phyloP scores from a whole-genome alignment of 2,329 filamentous ascomycete species.

The Knoxdaviesia proteae region DNA sequence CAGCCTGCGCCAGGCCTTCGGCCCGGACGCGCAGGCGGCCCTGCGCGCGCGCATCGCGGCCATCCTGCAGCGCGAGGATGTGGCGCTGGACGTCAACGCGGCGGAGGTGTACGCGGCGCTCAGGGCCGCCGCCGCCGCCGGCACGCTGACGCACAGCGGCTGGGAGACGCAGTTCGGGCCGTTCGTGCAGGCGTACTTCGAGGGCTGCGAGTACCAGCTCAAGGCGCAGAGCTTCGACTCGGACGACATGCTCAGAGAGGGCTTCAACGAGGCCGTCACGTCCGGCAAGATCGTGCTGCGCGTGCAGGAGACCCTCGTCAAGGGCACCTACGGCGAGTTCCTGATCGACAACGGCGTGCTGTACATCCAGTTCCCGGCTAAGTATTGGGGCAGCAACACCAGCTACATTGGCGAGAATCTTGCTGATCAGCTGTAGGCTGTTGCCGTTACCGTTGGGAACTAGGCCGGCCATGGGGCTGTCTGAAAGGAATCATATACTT shows the following conservation, averaged over 20 bases:
- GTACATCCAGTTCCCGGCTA: constrained; percentile 22
- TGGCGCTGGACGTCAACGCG: constrained; percentile 26
- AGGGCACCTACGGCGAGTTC: constrained; percentile 21
- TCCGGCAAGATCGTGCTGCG: constrained; percentile 21
- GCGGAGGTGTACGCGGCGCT: constrained; percentile 21
- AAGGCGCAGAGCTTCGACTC: constrained; percentile 21
- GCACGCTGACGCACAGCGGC: constrained; percentile 9
- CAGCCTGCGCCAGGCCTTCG: constrained; percentile 22
- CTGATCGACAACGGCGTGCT: constrained; percentile 26
- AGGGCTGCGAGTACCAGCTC: constrained; percentile 19
- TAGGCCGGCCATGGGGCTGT: too few relatives aligned
- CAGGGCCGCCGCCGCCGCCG: constrained; percentile 10
- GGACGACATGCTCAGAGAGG: constrained; percentile 28
- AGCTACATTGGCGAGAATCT: constrained; percentile 14
- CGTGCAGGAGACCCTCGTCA: constrained; percentile 22
- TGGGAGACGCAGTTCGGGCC: constrained; percentile 23
- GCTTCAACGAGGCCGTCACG: constrained; percentile 23
- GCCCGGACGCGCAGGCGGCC: constrained; percentile 15
- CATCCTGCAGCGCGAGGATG: constrained; percentile 17
- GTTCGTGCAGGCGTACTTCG: constrained; percentile 20
- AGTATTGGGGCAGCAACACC: constrained; percentile 17
- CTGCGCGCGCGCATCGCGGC: constrained; percentile 17
- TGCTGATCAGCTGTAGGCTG: constrained; percentile 13
- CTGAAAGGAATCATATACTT: neutral
- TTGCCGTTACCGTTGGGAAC: too few relatives aligned